phyloP scores from a whole-genome alignment of 2,329 filamentous ascomycete genomes.

The Penicillium sp. region DNA sequence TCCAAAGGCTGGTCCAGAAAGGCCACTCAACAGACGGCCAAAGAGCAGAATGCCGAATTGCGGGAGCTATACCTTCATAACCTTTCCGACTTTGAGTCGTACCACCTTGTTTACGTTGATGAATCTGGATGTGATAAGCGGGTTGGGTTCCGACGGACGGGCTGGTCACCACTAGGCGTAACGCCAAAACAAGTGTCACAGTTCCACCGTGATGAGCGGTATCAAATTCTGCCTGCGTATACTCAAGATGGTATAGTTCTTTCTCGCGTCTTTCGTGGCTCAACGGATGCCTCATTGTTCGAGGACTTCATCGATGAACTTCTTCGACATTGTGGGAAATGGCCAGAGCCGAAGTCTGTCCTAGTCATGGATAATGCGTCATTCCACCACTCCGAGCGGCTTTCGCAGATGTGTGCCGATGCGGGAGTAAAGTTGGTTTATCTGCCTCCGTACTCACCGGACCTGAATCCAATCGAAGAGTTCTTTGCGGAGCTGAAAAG shows the following conservation, averaged over 20 bases:
- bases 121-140: neutral
- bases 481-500: neutral
- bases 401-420: too few relatives aligned
- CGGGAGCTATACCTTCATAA: conserved; percentile 34
- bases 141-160: neutral
- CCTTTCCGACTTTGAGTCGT: neutral
- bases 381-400: too few relatives aligned
- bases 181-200: neutral
- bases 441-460: neutral
- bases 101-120: too few relatives aligned
- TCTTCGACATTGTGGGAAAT: neutral
- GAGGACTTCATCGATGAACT: neutral
- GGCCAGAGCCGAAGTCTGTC: neutral
- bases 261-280: neutral
- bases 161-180: neutral
- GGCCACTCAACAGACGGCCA: conserved; percentile 29
- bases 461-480: neutral
- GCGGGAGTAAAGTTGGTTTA: too few relatives aligned
- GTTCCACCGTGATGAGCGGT: neutral
- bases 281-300: neutral
- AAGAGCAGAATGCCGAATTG: conserved; percentile 32
- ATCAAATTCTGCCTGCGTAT: neutral
- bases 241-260: neutral
- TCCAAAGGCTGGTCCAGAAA: conserved; percentile 34
- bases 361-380: too few relatives aligned